A percentile compares a stretch with the other conserved stretches of the same genome.
Evolutionary conservation across 2,329 filamentous ascomycete species (phyloP).

Genomic region (Botryosphaeria dothidea): DNA sequence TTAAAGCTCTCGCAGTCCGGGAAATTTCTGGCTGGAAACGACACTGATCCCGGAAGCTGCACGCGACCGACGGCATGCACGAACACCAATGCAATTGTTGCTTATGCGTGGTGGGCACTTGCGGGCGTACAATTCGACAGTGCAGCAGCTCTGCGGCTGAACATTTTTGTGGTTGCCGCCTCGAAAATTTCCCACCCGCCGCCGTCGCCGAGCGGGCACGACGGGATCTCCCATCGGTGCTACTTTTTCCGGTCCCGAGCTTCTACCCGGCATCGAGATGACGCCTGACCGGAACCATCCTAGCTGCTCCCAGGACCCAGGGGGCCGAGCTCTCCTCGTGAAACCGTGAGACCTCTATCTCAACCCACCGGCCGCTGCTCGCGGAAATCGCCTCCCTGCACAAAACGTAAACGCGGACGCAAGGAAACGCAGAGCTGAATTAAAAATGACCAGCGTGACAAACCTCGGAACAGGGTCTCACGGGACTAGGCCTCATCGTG

Average conservation of each 20-base stretch:
- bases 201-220: no score
- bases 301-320: neutral
- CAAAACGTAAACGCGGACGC: slow-evolving; percentile 3
- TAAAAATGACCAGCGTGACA: neutral
- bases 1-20: neutral
- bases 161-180: neutral
- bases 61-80: neutral
- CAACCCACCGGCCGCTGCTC: neutral
- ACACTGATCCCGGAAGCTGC: neutral
- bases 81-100: neutral
- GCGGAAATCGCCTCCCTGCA: neutral
- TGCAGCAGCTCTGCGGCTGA: neutral
- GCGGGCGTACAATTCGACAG: neutral
- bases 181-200: neutral
- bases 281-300: neutral
- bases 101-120: neutral
- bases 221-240: neutral
- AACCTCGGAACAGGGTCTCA: slow-evolving; percentile 12
- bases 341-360: neutral
- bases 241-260: neutral
- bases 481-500: slow-evolving; percentile 1
- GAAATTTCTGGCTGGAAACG: neutral
- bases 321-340: neutral
- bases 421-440: neutral
- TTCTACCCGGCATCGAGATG: neutral